Evolutionary conservation across 441 rosid genomes (phyloP).

Genomic region (Corymbia calophylla): DNA sequence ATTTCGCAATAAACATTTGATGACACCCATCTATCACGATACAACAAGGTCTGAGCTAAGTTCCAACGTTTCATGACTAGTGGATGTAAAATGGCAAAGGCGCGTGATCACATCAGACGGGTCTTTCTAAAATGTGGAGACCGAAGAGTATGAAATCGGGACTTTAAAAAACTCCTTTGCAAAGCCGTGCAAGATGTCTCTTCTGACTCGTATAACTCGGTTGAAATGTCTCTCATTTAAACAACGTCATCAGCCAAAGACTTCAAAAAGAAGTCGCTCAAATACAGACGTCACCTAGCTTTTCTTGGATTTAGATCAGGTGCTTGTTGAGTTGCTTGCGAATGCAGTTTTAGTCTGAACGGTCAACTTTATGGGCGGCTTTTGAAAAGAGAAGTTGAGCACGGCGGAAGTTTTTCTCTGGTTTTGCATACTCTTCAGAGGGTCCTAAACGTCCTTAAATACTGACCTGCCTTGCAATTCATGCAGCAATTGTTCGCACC

Average conservation of each 20-base stretch:
- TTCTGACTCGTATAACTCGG: neutral
- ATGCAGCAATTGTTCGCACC: neutral
- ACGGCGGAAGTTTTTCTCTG: neutral
- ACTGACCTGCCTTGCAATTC: neutral
- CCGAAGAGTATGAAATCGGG: neutral
- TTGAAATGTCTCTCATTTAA: neutral
- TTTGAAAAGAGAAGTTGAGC: neutral
- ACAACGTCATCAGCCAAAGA: neutral
- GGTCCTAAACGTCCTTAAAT: neutral
- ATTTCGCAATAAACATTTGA: neutral
- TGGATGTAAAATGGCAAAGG: neutral
- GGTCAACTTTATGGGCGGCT: neutral
- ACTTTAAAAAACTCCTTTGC: neutral
- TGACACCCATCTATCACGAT: neutral
- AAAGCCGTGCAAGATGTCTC: neutral
- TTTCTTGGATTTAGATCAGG: neutral
- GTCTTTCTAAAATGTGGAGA: neutral
- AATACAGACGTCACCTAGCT: neutral
- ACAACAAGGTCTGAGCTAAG: neutral
- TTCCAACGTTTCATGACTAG: neutral
- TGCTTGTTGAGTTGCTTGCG: neutral
- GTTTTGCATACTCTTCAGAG: neutral
- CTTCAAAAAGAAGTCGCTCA: neutral
- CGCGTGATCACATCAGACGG: neutral
- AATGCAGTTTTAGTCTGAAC: neutral